Conservation (phyloP, 2,329 filamentous ascomycete genomes). For the Penicillium glabrum region DNA sequence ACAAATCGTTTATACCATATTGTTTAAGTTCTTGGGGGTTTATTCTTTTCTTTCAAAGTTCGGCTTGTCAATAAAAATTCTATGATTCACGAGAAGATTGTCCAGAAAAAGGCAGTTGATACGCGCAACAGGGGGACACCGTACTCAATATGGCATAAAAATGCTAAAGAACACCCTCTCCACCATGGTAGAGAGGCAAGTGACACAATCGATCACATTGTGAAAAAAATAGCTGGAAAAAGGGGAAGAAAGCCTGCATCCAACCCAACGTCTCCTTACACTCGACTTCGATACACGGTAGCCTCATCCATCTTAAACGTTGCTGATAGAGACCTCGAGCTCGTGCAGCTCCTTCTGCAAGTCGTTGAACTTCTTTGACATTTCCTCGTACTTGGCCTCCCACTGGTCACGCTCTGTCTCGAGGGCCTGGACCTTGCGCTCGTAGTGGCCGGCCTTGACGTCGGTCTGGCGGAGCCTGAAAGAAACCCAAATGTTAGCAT, state of each 20-base stretch:
- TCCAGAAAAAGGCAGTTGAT: conserved; percentile 15
- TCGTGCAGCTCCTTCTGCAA: conserved; percentile 90
- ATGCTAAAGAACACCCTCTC: conserved; percentile 21
- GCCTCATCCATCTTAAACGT: conserved; percentile 64
- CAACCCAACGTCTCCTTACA: conserved; percentile 30
- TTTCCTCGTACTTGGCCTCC: conserved; percentile 98
- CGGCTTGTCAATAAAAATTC: conserved; percentile 6
- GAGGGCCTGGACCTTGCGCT: conserved; percentile 97
- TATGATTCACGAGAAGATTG: conserved; percentile 14
- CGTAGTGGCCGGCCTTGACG: conserved; percentile 98
- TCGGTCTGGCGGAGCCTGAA: conserved; percentile 96
- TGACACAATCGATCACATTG: conserved; percentile 27
- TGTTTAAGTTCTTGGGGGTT: conserved; percentile 1
- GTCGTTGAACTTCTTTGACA: conserved; percentile 80
- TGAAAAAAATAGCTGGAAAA: conserved; percentile 26
- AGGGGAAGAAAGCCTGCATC: conserved; percentile 25
- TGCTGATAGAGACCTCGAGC: conserved; percentile 87
- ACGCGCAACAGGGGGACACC: conserved; percentile 13
- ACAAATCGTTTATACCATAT: conserved; percentile 10
- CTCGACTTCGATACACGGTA: conserved; percentile 30
- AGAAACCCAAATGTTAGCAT: conserved; percentile 15
- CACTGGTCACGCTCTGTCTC: conserved; percentile 89
- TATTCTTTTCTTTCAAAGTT: background rate
- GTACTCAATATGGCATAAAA: conserved; percentile 16
- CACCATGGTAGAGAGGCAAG: conserved; percentile 15